Conservation (phyloP, 73 alveolate genomes). For the Stentor coeruleus region DNA sequence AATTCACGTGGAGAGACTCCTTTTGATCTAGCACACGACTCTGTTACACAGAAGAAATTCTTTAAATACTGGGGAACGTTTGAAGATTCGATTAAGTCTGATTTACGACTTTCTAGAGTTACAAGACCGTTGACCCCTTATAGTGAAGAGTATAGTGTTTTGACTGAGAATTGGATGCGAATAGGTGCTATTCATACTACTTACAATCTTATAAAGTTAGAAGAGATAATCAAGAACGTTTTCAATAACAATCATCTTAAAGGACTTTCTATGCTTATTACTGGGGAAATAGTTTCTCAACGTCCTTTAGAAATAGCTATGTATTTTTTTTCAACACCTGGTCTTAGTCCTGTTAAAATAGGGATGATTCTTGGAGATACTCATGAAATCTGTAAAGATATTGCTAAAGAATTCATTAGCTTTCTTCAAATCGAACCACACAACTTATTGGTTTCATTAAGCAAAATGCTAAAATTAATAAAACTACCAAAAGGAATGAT, state of each 20-base stretch:
- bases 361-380: constrained; percentile 1
- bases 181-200: neutral
- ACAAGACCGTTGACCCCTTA: neutral
- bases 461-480: neutral
- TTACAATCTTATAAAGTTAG: neutral
- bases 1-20: constrained; percentile 22
- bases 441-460: neutral
- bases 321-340: neutral
- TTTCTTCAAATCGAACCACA: neutral
- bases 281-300: neutral
- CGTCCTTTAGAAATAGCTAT: neutral
- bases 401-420: neutral
- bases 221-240: neutral
- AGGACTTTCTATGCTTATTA: neutral
- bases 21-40: constrained; percentile 18
- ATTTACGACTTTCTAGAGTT: neutral
- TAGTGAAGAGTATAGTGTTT: neutral
- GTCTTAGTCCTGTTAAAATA: neutral
- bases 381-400: neutral
- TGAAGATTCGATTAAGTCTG: neutral
- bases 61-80: neutral
- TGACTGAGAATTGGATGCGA: neutral
- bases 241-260: neutral
- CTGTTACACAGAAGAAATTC: neutral
- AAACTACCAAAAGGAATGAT: neutral